These are phyloP conservation scores for Dissophora globulifera DNA, from an alignment of 192 early-diverging fungal species.

Conservation along the genomic window DNA sequence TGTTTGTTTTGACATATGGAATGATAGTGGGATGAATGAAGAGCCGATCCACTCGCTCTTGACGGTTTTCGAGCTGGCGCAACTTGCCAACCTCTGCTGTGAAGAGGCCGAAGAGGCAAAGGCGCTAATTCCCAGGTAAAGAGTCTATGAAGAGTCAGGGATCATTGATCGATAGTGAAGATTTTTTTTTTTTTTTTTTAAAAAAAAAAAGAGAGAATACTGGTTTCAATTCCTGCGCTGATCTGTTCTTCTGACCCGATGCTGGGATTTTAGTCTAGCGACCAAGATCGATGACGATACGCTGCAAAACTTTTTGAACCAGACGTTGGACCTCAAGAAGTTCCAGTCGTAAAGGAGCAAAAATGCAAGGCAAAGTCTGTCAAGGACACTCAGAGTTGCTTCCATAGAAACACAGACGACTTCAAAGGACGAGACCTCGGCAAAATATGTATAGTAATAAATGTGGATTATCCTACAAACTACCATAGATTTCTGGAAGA, in stretches of 20 bases:
- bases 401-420: too few relatives aligned
- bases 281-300: constrained; percentile 78
- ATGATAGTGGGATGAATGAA: constrained; percentile 50
- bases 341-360: constrained; percentile 67
- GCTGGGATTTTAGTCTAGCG: constrained; percentile 62
- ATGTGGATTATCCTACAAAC: too few relatives aligned
- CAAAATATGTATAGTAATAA: too few relatives aligned
- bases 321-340: constrained; percentile 86
- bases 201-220: too few relatives aligned
- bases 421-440: too few relatives aligned
- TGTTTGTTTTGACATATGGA: neutral
- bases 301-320: constrained; percentile 80
- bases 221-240: too few relatives aligned
- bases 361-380: neutral
- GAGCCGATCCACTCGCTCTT: constrained; percentile 55
- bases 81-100: constrained; percentile 91
- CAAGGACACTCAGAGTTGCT: too few relatives aligned
- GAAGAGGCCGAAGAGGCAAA: constrained; percentile 93
- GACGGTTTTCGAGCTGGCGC: constrained; percentile 87
- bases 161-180: too few relatives aligned
- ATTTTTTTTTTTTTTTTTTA: too few relatives aligned
- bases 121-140: constrained; percentile 88
- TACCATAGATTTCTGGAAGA: constrained; percentile 8
- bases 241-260: neutral
- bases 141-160: too few relatives aligned